Percentiles rank a stretch among this genome's conserved stretches.
These are phyloP conservation scores for Clavispora asparagi DNA, from an alignment of 805 yeast genomes.

Conservation along the genomic window DNA sequence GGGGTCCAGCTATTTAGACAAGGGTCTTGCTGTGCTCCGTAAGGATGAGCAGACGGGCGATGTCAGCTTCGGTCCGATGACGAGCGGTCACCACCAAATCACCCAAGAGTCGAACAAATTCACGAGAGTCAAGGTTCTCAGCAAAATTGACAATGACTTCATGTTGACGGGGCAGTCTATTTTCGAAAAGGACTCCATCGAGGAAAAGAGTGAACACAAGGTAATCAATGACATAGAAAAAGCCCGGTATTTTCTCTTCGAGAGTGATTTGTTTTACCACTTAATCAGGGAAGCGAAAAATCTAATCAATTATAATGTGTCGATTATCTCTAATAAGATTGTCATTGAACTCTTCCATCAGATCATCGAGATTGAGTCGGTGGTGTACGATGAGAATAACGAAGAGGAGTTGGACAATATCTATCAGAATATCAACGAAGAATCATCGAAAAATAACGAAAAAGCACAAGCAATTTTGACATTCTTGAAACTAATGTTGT, in stretches of 20 bases:
- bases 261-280: conserved; percentile 81
- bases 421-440: conserved; percentile 26
- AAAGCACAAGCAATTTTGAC: conserved; percentile 51
- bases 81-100: conserved; percentile 21
- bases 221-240: conserved; percentile 52
- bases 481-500: conserved; percentile 56
- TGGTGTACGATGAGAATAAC: conserved; percentile 36
- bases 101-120: conserved; percentile 39
- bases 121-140: conserved; percentile 55
- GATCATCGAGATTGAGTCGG: conserved; percentile 65
- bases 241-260: conserved; percentile 76
- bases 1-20: conserved; percentile 71
- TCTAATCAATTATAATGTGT: conserved; percentile 64
- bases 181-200: conserved; percentile 15
- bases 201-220: background rate
- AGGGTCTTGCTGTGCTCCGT: conserved; percentile 70
- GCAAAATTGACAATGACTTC: conserved; percentile 49
- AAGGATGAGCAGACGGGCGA: conserved; percentile 36
- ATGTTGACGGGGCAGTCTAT: conserved; percentile 55
- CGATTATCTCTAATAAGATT: conserved; percentile 58
- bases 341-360: conserved; percentile 62
- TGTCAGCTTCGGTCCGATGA: conserved; percentile 28
- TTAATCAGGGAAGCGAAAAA: conserved; percentile 69
- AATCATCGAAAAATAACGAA: conserved; percentile 26
- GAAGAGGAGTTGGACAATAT: conserved; percentile 31